Evolutionary conservation across 805 yeast genomes (phyloP).

Genomic region (Hanseniaspora pseudoguilliermondii): DNA sequence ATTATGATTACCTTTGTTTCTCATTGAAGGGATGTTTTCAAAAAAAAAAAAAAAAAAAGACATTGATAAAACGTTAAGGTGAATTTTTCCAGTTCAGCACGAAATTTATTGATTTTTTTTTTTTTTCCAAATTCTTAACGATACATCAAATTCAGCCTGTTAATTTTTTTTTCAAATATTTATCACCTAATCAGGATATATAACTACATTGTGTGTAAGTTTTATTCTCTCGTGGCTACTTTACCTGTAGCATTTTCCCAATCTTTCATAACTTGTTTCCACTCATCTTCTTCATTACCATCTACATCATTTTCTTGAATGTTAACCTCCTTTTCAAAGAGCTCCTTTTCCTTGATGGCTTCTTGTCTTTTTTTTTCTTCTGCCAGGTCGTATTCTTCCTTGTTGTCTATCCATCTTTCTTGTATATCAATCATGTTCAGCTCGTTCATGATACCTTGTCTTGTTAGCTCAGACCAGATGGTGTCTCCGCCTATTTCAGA

Average conservation of each 20-base stretch:
- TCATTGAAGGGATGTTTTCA: not conserved
- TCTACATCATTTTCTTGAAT: slow-evolving; percentile 40
- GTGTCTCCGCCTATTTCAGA: slow-evolving; percentile 95
- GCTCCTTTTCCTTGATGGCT: slow-evolving; percentile 32
- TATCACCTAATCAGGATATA: not conserved
- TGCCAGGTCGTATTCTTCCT: slow-evolving; percentile 58
- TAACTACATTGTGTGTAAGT: not conserved
- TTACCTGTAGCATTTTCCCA: slow-evolving; percentile 39
- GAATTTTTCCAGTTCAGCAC: slow-evolving; percentile 1
- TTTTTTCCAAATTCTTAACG: not conserved
- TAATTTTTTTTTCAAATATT: not conserved
- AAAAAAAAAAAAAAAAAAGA: not conserved
- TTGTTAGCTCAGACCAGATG: slow-evolving; percentile 90
- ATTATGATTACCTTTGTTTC: not conserved
- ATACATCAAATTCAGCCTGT: not conserved
- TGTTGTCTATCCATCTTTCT: slow-evolving; percentile 88
- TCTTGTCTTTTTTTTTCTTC: slow-evolving; percentile 37
- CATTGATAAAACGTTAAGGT: not conserved
- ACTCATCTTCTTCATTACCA: slow-evolving; percentile 52
- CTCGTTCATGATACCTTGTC: slow-evolving; percentile 40
- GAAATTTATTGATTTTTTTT: not conserved
- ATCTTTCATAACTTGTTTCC: slow-evolving; percentile 52
- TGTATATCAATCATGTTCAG: slow-evolving; percentile 51
- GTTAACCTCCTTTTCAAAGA: slow-evolving; percentile 30
- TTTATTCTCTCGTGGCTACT: slow-evolving; percentile 19